Evolutionary conservation across 169 alveolate species (phyloP).

Genomic region (Eimeria sp.): DNA sequence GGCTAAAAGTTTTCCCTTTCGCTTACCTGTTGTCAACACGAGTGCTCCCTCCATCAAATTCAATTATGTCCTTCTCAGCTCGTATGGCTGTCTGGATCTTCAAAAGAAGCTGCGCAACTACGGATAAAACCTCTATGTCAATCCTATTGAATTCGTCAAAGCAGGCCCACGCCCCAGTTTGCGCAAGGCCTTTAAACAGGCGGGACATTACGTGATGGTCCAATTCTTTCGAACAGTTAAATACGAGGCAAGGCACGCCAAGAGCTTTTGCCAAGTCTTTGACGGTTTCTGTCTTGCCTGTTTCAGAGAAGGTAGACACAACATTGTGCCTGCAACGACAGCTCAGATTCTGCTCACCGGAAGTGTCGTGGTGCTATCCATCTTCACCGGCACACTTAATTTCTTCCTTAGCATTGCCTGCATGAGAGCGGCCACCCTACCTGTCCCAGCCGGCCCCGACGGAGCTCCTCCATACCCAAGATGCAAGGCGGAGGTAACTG

Average conservation of each 20-base stretch:
- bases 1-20: neutral
- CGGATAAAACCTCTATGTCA: constrained; percentile 97
- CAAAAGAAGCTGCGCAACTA: constrained; percentile 96
- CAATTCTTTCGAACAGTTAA: constrained; percentile 97
- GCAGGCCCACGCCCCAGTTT: constrained; percentile 99
- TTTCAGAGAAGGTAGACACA: constrained; percentile 68
- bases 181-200: constrained; percentile 97
- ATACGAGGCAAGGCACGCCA: constrained; percentile 97
- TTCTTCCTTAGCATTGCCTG: neutral
- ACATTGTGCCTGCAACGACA: neutral
- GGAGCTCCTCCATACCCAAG: constrained; percentile 96
- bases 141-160: constrained; percentile 98
- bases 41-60: constrained; percentile 86
- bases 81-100: constrained; percentile 95
- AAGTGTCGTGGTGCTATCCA: neutral
- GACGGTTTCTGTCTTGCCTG: constrained; percentile 98
- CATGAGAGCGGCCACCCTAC: constrained; percentile 56
- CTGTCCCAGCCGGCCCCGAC: constrained; percentile 97
- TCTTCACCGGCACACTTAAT: neutral
- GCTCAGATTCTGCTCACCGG: neutral
- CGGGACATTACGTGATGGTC: constrained; percentile 95
- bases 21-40: constrained; percentile 51
- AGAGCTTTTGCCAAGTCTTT: constrained; percentile 97
- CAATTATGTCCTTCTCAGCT: constrained; percentile 88
- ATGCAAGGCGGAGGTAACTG: constrained; percentile 96